phyloP scores from a whole-genome alignment of 2,329 filamentous ascomycete species.

The Sporothrix phasma region DNA sequence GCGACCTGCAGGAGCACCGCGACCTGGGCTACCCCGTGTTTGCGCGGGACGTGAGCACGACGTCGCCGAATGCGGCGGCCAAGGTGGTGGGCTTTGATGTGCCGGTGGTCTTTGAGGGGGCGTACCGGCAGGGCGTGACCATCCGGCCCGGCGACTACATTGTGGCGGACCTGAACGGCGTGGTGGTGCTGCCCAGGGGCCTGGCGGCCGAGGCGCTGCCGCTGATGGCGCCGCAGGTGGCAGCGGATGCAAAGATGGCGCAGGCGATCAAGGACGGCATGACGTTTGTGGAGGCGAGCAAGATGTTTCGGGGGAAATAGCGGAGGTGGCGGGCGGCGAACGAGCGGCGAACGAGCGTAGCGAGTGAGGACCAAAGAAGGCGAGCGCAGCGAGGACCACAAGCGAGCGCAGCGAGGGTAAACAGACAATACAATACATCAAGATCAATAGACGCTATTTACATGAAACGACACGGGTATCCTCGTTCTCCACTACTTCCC shows the following conservation, averaged over 20 bases:
- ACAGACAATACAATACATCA: too few relatives aligned
- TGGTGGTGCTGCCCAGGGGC: conserved; percentile 33
- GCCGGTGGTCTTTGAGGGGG: conserved; percentile 30
- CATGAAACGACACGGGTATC: too few relatives aligned
- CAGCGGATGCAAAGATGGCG: conserved; percentile 35
- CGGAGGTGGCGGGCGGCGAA: too few relatives aligned
- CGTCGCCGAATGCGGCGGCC: conserved; percentile 33
- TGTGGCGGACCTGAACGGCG: conserved; percentile 36
- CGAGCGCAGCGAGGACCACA: too few relatives aligned
- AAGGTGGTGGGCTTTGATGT: conserved; percentile 36
- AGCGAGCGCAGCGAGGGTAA: too few relatives aligned
- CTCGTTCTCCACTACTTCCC: too few relatives aligned
- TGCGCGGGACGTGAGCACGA: conserved; percentile 34
- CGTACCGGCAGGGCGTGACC: conserved; percentile 29
- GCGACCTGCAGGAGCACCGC: conserved; percentile 44
- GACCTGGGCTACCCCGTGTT: conserved; percentile 38
- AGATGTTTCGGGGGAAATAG: conserved; percentile 27
- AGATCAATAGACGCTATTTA: too few relatives aligned
- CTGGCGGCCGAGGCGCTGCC: conserved; percentile 32
- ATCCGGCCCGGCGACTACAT: conserved; percentile 36
- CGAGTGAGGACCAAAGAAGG: background rate
- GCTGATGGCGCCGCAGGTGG: conserved; percentile 33
- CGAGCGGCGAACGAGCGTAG: background rate
- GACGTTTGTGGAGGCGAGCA: conserved; percentile 35
- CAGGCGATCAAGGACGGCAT: conserved; percentile 32